phyloP scores from a whole-genome alignment of 2,329 filamentous ascomycete species.

The Aspergillus thermomutatus region DNA sequence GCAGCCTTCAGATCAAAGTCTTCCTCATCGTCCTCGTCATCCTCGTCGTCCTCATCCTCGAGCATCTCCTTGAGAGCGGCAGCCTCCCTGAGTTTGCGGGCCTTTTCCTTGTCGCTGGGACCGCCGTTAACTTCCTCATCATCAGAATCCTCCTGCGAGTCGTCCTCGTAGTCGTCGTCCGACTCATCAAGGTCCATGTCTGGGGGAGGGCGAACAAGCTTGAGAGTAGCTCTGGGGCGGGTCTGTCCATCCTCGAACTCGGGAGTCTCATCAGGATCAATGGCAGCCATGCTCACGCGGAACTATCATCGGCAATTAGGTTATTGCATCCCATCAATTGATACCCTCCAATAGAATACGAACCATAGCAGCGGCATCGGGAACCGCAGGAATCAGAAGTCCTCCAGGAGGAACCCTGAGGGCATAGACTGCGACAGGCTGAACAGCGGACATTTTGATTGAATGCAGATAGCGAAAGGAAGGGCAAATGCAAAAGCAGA shows the following conservation, averaged over 20 bases:
- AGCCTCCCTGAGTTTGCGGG: conserved; percentile 78
- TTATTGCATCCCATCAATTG: neutral
- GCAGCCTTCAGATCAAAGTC: conserved; percentile 47
- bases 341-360: conserved; percentile 38
- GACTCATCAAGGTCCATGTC: conserved; percentile 57
- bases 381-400: conserved; percentile 73
- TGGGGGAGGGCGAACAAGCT: conserved; percentile 73
- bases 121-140: conserved; percentile 83
- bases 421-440: conserved; percentile 80
- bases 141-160: conserved; percentile 50
- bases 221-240: conserved; percentile 78
- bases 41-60: conserved; percentile 58
- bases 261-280: conserved; percentile 79
- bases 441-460: conserved; percentile 44
- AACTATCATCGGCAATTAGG: conserved; percentile 56
- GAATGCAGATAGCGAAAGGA: conserved; percentile 6
- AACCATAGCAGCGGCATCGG: conserved; percentile 80
- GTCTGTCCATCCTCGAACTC: conserved; percentile 61
- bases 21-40: conserved; percentile 66
- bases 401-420: conserved; percentile 85
- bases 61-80: conserved; percentile 76
- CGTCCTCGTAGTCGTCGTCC: conserved; percentile 48
- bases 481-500: conserved; percentile 13
- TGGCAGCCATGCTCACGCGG: conserved; percentile 96
- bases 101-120: conserved; percentile 86